Conservation (phyloP, 805 yeast species). For the Ogataea nitratoaversa region DNA sequence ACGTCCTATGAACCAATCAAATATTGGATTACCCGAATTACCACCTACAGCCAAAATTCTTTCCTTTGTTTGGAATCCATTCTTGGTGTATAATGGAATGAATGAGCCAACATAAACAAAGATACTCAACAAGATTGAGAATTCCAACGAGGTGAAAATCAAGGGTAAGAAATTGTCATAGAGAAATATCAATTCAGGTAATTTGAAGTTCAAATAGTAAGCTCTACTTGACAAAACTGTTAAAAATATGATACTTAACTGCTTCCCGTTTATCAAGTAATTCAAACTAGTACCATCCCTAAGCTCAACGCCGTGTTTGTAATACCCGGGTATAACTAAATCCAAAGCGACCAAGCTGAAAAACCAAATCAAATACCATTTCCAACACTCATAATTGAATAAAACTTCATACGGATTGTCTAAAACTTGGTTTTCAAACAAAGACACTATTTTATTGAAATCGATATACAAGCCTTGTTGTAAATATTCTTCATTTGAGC, state of each 20-base stretch:
- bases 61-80: constrained; percentile 55
- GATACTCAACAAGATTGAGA: constrained; percentile 58
- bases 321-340: constrained; percentile 70
- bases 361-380: constrained; percentile 71
- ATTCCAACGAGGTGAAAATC: constrained; percentile 56
- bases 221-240: constrained; percentile 48
- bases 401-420: constrained; percentile 25
- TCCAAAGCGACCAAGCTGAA: constrained; percentile 60
- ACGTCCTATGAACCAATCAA: constrained; percentile 97
- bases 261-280: constrained; percentile 80
- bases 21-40: constrained; percentile 67
- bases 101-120: constrained; percentile 69
- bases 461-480: constrained; percentile 46
- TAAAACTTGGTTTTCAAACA: constrained; percentile 14
- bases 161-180: constrained; percentile 66
- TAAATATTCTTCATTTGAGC: constrained; percentile 57
- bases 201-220: constrained; percentile 34
- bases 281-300: constrained; percentile 70
- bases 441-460: constrained; percentile 28
- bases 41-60: constrained; percentile 83
- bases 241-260: constrained; percentile 40
- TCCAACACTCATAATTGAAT: constrained; percentile 52
- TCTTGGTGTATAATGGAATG: constrained; percentile 46
- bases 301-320: constrained; percentile 58
- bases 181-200: constrained; percentile 78